Base-by-base conservation (phyloP, 495 filamentous ascomycete genomes). In the Penicillium steckii region DNA sequence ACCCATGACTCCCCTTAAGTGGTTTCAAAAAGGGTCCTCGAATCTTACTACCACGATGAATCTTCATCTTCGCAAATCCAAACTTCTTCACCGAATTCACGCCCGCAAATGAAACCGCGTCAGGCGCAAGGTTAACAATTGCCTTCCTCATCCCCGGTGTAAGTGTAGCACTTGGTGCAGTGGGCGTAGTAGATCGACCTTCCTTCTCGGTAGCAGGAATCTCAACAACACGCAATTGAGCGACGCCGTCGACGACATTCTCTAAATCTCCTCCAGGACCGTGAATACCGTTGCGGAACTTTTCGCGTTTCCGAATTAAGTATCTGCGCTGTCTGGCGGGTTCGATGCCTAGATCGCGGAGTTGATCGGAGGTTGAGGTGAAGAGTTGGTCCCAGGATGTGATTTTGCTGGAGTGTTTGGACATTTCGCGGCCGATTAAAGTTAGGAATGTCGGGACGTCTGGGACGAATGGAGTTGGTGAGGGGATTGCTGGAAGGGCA, bases 351-450 rank as follows among this genome's bases (percentile, higher is more conserved):
- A 91, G 75, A 48, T 92, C 85, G 33, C 84, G 80, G 50, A 98
- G 79, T 65, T 97, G 86, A 21, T 74, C 54, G 1, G 87, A 89
- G n/a, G 77, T 83, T 41, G 92, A 71, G 13, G 81, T 78, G 76
- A 98, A 98, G 19, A 98, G 80, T 7, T 87, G 80, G 21, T 91
- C 88, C 94, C 94, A 98, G 24, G 85, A 85, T 4, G 86, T 82
- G 54, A 98, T 86, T 66, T 97, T 80, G 63, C 84, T 71, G 9
- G 85, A 82, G 70, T 97, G 89, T 56, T 88, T 81, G 45, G 78
- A 81, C 57, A 95, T 82, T 56, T 84, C 83, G 51, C 94, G 94
- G 62, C 94, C 94, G 72, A 98, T 98, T 25, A 95, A 70, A 5
- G 80, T 88, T 51, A 98, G 88, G 74, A 98, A 97, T 44, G 91